Evolutionary conservation across 2,329 filamentous ascomycete species (phyloP).

Genomic region (Raffaelea ambrosiae): DNA sequence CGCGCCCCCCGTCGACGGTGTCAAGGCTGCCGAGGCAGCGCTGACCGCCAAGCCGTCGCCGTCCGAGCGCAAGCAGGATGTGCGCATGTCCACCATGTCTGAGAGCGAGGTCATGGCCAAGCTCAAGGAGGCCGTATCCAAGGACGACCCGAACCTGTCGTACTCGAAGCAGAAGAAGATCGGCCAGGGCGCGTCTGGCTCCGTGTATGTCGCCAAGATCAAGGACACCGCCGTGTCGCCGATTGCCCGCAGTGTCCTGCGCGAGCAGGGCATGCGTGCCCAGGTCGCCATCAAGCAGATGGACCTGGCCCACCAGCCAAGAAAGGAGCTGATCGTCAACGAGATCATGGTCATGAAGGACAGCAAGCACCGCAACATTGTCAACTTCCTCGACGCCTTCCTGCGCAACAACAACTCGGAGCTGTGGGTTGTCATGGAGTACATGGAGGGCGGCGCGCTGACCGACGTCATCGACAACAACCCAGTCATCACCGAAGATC

Average conservation of each 20-base stretch:
- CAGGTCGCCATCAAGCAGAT: constrained; percentile 99
- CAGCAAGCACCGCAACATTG: constrained; percentile 95
- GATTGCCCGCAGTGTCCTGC: constrained; percentile 68
- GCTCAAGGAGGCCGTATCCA: constrained; percentile 87
- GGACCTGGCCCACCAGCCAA: constrained; percentile 93
- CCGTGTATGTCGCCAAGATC: constrained; percentile 94
- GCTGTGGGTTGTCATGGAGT: constrained; percentile 99
- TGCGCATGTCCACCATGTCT: constrained; percentile 97
- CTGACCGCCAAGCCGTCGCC: constrained; percentile 72
- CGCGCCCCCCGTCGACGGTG: constrained; percentile 50
- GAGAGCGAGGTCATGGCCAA: constrained; percentile 96
- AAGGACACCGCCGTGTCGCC: constrained; percentile 79
- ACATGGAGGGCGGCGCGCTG: constrained; percentile 95
- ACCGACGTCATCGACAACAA: constrained; percentile 99
- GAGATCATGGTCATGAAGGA: constrained; percentile 99
- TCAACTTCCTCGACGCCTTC: constrained; percentile 97
- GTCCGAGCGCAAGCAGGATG: constrained; percentile 75
- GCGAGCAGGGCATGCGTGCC: constrained; percentile 69
- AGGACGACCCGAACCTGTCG: constrained; percentile 86
- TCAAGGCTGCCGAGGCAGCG: constrained; percentile 85
- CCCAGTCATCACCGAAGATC: constrained; percentile 83
- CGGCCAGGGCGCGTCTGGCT: constrained; percentile 94
- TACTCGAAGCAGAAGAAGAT: constrained; percentile 99
- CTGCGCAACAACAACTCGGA: constrained; percentile 89
- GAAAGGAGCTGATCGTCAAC: constrained; percentile 98